phyloP scores from a whole-genome alignment of 192 early-diverging fungal genomes.

The Backusella psychrophila region DNA sequence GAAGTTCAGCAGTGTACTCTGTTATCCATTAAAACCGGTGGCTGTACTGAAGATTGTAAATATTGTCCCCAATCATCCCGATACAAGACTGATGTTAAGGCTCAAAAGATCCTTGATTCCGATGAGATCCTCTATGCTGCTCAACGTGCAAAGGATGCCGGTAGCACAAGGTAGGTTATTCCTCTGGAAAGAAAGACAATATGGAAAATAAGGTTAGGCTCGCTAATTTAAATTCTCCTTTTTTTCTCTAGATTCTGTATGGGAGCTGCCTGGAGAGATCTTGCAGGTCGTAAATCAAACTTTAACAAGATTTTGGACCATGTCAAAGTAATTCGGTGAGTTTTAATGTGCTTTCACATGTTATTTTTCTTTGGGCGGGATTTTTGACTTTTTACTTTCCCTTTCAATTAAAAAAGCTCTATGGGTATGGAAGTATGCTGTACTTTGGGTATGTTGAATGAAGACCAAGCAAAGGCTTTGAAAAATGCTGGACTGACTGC shows the following conservation, averaged over 20 bases:
- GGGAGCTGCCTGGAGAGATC: slow-evolving; percentile 85
- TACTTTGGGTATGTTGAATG: slow-evolving; percentile 80
- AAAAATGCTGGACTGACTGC: slow-evolving; percentile 84
- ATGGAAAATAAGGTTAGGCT: neutral
- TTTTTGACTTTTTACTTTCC: slow-evolving; percentile 2
- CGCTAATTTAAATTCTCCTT: slow-evolving; percentile 7
- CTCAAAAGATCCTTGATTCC: slow-evolving; percentile 66
- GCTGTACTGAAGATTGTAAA: slow-evolving; percentile 81
- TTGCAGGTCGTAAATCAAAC: slow-evolving; percentile 78
- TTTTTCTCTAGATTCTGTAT: slow-evolving; percentile 64
- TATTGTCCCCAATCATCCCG: slow-evolving; percentile 81
- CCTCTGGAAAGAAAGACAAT: neutral
- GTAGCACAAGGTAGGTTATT: slow-evolving; percentile 55
- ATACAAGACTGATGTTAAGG: slow-evolving; percentile 68
- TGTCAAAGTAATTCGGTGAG: slow-evolving; percentile 72
- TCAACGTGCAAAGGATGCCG: slow-evolving; percentile 70
- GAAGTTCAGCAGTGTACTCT: slow-evolving; percentile 82
- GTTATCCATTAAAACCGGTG: slow-evolving; percentile 80
- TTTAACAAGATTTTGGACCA: slow-evolving; percentile 74
- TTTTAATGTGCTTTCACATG: slow-evolving; percentile 2
- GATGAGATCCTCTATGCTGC: slow-evolving; percentile 72
- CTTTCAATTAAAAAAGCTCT: slow-evolving; percentile 32
- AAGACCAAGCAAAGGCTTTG: slow-evolving; percentile 67
- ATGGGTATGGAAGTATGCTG: slow-evolving; percentile 91
- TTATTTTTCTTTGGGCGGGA: neutral